Evolutionary conservation across 768 basidiomycete species (phyloP).

Genomic region (Phylloporus arenicola): DNA sequence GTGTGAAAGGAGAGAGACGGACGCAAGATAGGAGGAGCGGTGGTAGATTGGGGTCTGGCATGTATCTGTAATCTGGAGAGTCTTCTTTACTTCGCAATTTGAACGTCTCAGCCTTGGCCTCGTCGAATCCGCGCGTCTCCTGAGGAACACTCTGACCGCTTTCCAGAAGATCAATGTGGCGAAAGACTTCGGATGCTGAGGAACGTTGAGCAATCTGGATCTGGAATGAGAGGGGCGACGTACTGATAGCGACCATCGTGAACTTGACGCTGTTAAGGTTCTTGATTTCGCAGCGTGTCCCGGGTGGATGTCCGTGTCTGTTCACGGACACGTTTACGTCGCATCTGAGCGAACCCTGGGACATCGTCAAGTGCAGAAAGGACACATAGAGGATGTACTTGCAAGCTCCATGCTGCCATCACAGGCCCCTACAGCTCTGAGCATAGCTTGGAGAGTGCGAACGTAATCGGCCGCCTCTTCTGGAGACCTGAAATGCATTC

Average conservation of each 20-base stretch:
- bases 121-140: conserved; percentile 90
- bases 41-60: conserved; percentile 95
- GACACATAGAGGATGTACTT: conserved; percentile 8
- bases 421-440: conserved; percentile 81
- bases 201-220: not conserved
- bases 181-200: conserved; percentile 74
- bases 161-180: conserved; percentile 63
- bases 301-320: conserved; percentile 50
- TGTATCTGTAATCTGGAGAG: conserved; percentile 93
- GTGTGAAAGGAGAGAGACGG: conserved; percentile 6
- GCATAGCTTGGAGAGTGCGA: conserved; percentile 68
- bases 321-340: conserved; percentile 96
- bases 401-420: conserved; percentile 98
- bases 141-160: conserved; percentile 49
- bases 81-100: conserved; percentile 85
- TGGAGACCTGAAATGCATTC: conserved; percentile 46
- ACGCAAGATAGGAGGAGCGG: conserved; percentile 57
- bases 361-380: not conserved
- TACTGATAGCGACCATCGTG: conserved; percentile 82
- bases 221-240: conserved; percentile 15
- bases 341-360: conserved; percentile 86
- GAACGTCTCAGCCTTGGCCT: conserved; percentile 75
- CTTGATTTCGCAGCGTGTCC: conserved; percentile 93
- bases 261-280: conserved; percentile 91
- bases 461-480: conserved; percentile 91